Evolutionary conservation across 2,329 filamentous ascomycete genomes (phyloP), one percentile per base, ranked within the genome.

Genomic region (Xylaria hypoxylon): DNA sequence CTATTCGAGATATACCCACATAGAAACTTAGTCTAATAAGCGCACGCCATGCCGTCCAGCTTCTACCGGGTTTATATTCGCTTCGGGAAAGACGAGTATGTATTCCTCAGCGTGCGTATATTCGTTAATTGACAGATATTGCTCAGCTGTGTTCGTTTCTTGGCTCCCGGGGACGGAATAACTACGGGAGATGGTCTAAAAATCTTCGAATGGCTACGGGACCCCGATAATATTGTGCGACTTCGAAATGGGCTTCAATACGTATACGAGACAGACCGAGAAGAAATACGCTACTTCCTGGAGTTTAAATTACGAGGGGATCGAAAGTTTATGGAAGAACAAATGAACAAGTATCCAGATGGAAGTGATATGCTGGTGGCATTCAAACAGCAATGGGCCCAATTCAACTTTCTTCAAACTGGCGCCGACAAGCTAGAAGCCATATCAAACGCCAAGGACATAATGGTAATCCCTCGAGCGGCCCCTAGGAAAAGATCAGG

Each of bases 121-220:
- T 44, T 58, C 47, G 15, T 31, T 2, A 19, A 19, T 55, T 68
- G 38, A 68, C 42, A 38, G 33, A 17, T 22, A 44, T 42, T 28
- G 8, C 19, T 2, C 48, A 70, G 70, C 19, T 67, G 68, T 38
- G 35, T 71, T 26, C 65, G 70, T 8, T 62, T 70, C 47, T 24
- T 59, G 1, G 65, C 66, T 33, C 48, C 35, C 13, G 65, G 68
- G 2, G 10, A 58, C 2, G 70, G 66, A 1, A 8, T 22, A 13
- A n/a, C 60, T 42, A 33, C 26, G 8, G 44, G 10, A 13, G 62
- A 65, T 38, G 70, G 62, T 2, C 22, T 68, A 11, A 17, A 69
- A 17, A 52, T 71, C 33, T 69, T 70, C 31, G 48, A 68, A 38
- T 71, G 66, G 68, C 22, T 70, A 45, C 64, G 64, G 5, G 38